Conservation (phyloP, 140 eudicot species). For the Anethum foeniculum region DNA sequence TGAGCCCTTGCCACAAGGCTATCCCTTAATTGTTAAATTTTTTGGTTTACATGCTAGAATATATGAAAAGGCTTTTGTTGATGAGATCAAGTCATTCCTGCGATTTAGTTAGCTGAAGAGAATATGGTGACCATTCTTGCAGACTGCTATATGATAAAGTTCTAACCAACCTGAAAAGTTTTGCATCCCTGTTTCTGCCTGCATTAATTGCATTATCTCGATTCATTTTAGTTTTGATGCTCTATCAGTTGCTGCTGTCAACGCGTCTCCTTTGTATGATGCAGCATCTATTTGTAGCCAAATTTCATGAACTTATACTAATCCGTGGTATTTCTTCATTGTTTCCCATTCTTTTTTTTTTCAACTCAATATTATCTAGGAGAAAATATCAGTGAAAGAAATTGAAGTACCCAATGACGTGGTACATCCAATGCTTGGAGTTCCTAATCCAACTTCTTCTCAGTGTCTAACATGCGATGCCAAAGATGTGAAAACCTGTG, state of each 20-base stretch:
- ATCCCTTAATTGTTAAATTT: background rate
- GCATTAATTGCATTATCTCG: background rate
- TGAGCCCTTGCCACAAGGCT: background rate
- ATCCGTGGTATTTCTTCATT: background rate
- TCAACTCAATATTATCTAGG: slow-evolving; percentile 27
- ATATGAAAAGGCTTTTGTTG: background rate
- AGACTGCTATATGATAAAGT: background rate
- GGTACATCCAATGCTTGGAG: slow-evolving; percentile 69
- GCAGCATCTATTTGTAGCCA: background rate
- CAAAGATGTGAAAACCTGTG: slow-evolving; percentile 49
- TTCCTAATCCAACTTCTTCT: slow-evolving; percentile 50
- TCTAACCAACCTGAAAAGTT: background rate
- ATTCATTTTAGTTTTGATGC: background rate
- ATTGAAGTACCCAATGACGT: slow-evolving; percentile 50
- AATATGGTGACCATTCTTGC: background rate
- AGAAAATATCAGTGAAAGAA: slow-evolving; percentile 45
- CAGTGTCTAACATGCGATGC: slow-evolving; percentile 86
- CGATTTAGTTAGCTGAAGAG: background rate
- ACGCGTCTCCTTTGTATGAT: background rate
- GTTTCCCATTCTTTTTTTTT: background rate
- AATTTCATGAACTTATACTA: background rate
- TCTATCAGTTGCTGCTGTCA: slow-evolving; percentile 6
- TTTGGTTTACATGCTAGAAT: background rate
- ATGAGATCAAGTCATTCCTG: background rate
- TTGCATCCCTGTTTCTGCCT: background rate